Base-by-base conservation (phyloP, 768 basidiomycete species). In the Hypholoma fasciculare region DNA sequence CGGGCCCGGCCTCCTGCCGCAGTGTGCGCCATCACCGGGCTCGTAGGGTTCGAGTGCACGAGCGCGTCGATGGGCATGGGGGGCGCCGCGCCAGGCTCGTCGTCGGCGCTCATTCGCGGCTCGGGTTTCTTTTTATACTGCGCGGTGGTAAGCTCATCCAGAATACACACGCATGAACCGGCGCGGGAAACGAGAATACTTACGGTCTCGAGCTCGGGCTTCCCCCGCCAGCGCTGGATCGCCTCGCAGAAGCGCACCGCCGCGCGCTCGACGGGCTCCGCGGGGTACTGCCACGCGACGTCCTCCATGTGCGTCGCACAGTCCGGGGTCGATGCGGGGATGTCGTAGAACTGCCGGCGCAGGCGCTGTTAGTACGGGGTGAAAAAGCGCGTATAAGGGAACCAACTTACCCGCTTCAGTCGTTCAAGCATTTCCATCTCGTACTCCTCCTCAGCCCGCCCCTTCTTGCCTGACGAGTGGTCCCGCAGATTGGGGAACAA, bases 211-310 rank as follows among this genome's bases (percentile, higher is more conserved):
- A 94, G 79, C 63, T 94, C 92, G 38, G 92, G 92, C 66, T 88
- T 90, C 2, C 92, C 92, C 63, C 91, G 76, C 92, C 92, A 94
- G 52, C 82, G 82, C 1, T 89, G 85, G 44, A 94, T 80, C 37
- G 90, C 90, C 67, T 94, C 92, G 65, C 87, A 92, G 66, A 90
- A 94, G 50, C 90, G 77, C 5, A 92, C 78, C 0, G 89, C 85
- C 27, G 88, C 86, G 17, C 90, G 80, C 66, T 94, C 92, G 14
- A 93, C 82, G 19, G 90, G 87, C 64, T 94, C 90, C 1, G 88
- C 86, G 30, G 92, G 90, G 67, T 87, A 94, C 63, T 85, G 83
- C 84, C 87, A 88, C 1, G 90, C 89, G 3, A 90, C 75, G 62
- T 86, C 81, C 66, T 91, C 89, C 84, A 93, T 85, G 63, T 93